Base-by-base conservation (phyloP, 495 filamentous ascomycete genomes). In the Penicillium ochrochloron region DNA sequence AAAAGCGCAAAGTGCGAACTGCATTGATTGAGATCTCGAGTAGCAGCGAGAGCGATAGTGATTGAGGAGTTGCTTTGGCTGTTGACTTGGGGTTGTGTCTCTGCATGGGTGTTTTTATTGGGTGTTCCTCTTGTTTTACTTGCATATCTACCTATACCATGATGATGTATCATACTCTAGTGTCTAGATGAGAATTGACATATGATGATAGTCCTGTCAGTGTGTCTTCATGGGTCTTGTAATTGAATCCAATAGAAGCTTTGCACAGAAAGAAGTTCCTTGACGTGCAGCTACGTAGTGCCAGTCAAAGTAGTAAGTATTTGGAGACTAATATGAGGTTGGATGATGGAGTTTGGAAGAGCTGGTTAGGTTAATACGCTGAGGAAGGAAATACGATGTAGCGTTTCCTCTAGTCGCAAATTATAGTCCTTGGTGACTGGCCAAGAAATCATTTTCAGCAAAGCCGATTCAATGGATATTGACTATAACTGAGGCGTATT, bases 21-120 rank as follows among this genome's bases (percentile, higher is more conserved):
- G 61, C 66, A 52, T 64, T 68, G 44, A 69, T 73, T 44, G 71
- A 73, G 17, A 71, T 71, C 58, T 73, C 71, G 41, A 73, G 71
- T 48, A 73, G 71, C 59, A 73, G 70, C 39, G 71, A 73, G 60
- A 72, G 67, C 31, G 73, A 76, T 57, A 74, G 72, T 42, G 70
- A 76, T 25, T 75, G 51, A 66, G 50, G 52, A 29, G 15, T 51
- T 2, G 19, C 35, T 53, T 52, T 52, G 19, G 23, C 8, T 12
- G 10, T 39, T 3, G 44, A 27, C 41, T 25, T 25, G 46, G 35
- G 17, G 27, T 4, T 44, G 27, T 19, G 7, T 37, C 17, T 39
- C 34, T 55, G n/a, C n/a, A 41, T 66, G 41, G 58, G 19, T 56
- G 59, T 48, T 23, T 50, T 59, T 14, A 33, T 59, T 62, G 42